These are phyloP conservation scores for Microcyclosporella mali DNA, from an alignment of 2,329 filamentous ascomycete genomes.

Conservation along the genomic window DNA sequence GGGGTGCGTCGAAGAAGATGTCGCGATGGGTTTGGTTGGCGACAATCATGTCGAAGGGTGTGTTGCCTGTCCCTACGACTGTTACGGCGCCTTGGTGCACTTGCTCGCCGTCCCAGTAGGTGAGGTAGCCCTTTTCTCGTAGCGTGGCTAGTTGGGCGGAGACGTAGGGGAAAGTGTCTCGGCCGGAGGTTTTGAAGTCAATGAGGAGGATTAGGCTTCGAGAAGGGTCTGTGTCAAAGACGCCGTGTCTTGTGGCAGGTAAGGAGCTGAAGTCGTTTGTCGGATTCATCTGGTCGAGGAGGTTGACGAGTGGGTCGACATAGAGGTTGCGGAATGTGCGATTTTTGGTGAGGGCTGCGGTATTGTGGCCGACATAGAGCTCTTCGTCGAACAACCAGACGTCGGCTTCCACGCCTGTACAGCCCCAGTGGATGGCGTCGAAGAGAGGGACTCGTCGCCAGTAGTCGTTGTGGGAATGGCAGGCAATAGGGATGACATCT, in stretches of 20 bases:
- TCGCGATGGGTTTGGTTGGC: constrained; percentile 52
- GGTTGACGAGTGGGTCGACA: constrained; percentile 55
- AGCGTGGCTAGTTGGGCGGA: constrained; percentile 54
- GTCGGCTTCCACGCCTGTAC: constrained; percentile 61
- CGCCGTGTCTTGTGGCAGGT: constrained; percentile 40
- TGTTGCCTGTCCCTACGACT: constrained; percentile 62
- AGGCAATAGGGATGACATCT: constrained; percentile 47
- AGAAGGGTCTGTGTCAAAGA: constrained; percentile 41
- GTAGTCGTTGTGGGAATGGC: constrained; percentile 67
- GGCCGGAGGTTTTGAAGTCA: constrained; percentile 59
- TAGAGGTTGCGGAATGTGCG: constrained; percentile 60
- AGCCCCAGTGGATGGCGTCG: constrained; percentile 53
- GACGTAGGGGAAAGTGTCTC: constrained; percentile 49
- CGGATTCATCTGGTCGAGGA: constrained; percentile 52
- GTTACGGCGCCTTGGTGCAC: constrained; percentile 56
- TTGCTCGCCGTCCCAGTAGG: constrained; percentile 44
- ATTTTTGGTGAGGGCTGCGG: constrained; percentile 47
- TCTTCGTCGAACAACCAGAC: constrained; percentile 55
- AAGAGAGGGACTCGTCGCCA: constrained; percentile 58
- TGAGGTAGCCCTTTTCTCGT: constrained; percentile 49
- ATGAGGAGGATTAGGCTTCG: constrained; percentile 56
- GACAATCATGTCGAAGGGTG: constrained; percentile 52
- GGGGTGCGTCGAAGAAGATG: constrained; percentile 55
- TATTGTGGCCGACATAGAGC: constrained; percentile 60
- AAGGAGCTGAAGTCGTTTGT: constrained; percentile 42